Percentiles rank a stretch among this genome's conserved stretches.
Evolutionary conservation across 495 filamentous ascomycete species (phyloP).

Genomic region (Massariosphaeria phaeospora): DNA sequence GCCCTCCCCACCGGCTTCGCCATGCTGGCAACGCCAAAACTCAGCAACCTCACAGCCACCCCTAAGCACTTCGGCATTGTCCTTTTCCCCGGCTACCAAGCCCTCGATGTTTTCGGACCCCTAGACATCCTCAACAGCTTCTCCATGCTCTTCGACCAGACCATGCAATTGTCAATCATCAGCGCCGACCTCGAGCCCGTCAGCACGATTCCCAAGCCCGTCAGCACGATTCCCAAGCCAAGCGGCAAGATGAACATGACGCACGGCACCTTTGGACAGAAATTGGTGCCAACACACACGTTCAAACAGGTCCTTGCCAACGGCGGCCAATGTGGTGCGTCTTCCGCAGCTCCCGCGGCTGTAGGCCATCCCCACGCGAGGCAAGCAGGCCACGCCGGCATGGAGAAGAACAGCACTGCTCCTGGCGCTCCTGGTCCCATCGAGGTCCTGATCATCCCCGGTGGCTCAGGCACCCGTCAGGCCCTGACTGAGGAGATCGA

Average conservation of each 20-base stretch:
- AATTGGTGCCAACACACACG: conserved; percentile 59
- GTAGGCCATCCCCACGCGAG: conserved; percentile 41
- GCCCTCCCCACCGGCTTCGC: conserved; percentile 1
- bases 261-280: conserved; percentile 41
- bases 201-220: conserved; percentile 36
- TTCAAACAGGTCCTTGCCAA: conserved; percentile 42
- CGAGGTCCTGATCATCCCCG: conserved; percentile 23
- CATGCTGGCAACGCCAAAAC: conserved; percentile 1
- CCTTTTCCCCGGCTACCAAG: conserved; percentile 24
- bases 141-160: conserved; percentile 38
- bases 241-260: conserved; percentile 21
- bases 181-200: conserved; percentile 50
- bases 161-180: conserved; percentile 45
- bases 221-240: neutral
- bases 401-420: no score
- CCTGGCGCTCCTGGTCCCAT: conserved; percentile 1
- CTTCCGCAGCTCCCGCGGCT: no score
- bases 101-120: conserved; percentile 29
- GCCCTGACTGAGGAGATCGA: conserved; percentile 18
- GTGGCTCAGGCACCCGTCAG: conserved; percentile 15
- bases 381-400: conserved; percentile 32
- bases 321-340: neutral
- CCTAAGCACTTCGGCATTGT: conserved; percentile 23
- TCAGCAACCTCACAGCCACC: conserved; percentile 8
- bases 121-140: conserved; percentile 45